These are phyloP conservation scores for Pyrus betulifolia DNA, from an alignment of 306 rosid genomes.

Conservation along the genomic window DNA sequence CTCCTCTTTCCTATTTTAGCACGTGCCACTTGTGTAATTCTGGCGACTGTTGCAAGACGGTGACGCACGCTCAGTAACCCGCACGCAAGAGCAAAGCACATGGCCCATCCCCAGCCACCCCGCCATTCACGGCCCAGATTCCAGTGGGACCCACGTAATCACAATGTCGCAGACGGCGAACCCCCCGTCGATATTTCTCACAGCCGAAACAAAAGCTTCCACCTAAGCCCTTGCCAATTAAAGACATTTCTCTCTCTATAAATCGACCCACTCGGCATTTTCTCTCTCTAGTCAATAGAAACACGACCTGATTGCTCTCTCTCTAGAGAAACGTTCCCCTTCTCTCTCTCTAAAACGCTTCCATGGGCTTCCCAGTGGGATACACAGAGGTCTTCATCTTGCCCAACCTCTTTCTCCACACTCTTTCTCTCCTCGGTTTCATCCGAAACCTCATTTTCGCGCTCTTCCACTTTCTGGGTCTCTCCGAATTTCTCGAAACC, in stretches of 20 bases:
- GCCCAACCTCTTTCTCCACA: slow-evolving; percentile 55
- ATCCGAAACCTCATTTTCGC: slow-evolving; percentile 44
- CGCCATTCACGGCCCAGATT: background rate
- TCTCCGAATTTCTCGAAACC: slow-evolving; percentile 65
- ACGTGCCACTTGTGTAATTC: slow-evolving; percentile 23
- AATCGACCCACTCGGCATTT: background rate
- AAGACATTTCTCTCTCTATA: background rate
- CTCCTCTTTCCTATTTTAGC: slow-evolving; percentile 19
- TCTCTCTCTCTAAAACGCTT: slow-evolving; percentile 13
- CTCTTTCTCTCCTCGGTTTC: slow-evolving; percentile 51
- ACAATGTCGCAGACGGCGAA: background rate
- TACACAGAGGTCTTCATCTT: slow-evolving; percentile 53
- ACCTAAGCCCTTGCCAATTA: background rate
- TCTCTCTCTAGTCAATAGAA: background rate
- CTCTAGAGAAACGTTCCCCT: background rate
- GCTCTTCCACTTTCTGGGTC: slow-evolving; percentile 52
- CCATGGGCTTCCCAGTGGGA: slow-evolving; percentile 83
- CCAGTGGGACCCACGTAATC: background rate
- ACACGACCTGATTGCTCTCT: background rate
- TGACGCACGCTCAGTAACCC: background rate
- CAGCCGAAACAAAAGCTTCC: slow-evolving; percentile 30
- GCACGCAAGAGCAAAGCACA: background rate
- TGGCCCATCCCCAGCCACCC: background rate
- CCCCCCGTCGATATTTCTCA: background rate
- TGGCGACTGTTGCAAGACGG: background rate